A percentile compares a stretch with the other conserved stretches of the same genome.
Evolutionary conservation across 106 monocot genomes (phyloP).

Genomic region (Dioscorea alata): DNA sequence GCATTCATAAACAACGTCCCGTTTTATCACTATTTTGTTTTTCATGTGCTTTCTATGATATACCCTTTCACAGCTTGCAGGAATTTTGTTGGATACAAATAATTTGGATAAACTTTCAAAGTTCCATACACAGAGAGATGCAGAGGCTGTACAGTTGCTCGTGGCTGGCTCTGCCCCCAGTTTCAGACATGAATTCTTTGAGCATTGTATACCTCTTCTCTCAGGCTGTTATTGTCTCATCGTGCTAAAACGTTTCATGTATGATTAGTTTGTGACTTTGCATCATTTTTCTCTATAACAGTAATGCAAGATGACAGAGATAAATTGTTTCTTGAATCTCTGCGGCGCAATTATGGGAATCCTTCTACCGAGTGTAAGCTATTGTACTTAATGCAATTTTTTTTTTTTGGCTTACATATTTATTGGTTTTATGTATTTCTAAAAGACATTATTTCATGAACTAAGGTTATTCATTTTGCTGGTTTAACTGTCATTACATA

Average conservation of each 20-base stretch:
- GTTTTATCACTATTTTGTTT: too few relatives aligned
- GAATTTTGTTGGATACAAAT: constrained; percentile 48
- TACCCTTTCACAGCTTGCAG: constrained; percentile 38
- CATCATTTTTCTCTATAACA: constrained; percentile 1
- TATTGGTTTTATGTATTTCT: too few relatives aligned
- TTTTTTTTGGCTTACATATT: too few relatives aligned
- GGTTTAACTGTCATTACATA: too few relatives aligned
- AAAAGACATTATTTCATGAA: too few relatives aligned
- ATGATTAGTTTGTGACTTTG: background rate
- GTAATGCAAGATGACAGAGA: constrained; percentile 43
- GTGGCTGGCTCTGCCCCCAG: constrained; percentile 27
- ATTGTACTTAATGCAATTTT: too few relatives aligned
- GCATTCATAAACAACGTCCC: background rate
- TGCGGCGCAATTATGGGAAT: constrained; percentile 29
- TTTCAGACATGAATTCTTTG: constrained; percentile 36
- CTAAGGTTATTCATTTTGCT: too few relatives aligned
- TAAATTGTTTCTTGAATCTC: constrained; percentile 27
- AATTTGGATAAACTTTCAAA: constrained; percentile 25
- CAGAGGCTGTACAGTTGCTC: constrained; percentile 53
- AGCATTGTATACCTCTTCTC: constrained; percentile 31
- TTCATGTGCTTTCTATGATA: too few relatives aligned
- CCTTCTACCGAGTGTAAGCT: constrained; percentile 28
- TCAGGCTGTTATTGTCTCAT: background rate
- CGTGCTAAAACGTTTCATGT: background rate
- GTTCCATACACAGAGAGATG: constrained; percentile 36